A percentile compares a stretch with the other conserved stretches of the same genome.
These are phyloP conservation scores for Cystobasidium sp. DNA, from an alignment of 1,284 basidiomycete species.

Conservation along the genomic window DNA sequence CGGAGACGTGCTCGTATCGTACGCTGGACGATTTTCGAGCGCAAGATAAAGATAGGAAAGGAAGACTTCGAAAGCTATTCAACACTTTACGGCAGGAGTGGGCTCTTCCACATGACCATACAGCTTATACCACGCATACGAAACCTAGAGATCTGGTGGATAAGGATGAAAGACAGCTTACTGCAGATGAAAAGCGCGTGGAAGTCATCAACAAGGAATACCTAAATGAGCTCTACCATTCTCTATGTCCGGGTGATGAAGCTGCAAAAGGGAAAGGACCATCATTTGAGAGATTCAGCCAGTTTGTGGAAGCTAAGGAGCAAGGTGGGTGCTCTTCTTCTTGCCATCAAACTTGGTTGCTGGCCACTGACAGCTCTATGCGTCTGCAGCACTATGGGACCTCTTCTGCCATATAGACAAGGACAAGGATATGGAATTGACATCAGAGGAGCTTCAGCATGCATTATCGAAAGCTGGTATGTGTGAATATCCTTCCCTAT, in stretches of 20 bases:
- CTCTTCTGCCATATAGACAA: constrained; percentile 31
- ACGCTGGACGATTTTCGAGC: constrained; percentile 32
- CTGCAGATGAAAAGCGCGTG: constrained; percentile 38
- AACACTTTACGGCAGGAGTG: constrained; percentile 31
- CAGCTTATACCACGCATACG: constrained; percentile 1
- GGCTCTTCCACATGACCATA: constrained; percentile 32
- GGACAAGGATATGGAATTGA: constrained; percentile 46
- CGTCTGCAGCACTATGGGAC: constrained; percentile 7
- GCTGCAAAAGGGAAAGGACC: constrained; percentile 43
- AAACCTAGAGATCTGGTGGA: not conserved
- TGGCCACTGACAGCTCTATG: not conserved
- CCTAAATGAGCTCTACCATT: constrained; percentile 46
- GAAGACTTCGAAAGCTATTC: constrained; percentile 29
- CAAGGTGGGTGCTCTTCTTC: not conserved
- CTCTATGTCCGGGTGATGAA: constrained; percentile 35
- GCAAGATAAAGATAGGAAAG: constrained; percentile 26
- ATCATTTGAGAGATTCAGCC: constrained; percentile 32
- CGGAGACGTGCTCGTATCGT: constrained; percentile 6
- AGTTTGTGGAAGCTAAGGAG: constrained; percentile 30
- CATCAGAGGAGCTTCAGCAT: constrained; percentile 27
- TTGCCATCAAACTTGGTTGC: not conserved
- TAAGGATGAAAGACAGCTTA: not conserved
- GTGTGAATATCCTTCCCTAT: not conserved
- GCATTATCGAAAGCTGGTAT: constrained; percentile 35
- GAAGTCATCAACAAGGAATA: constrained; percentile 45